A percentile compares a stretch with the other conserved stretches of the same genome.
Evolutionary conservation across 1,284 basidiomycete genomes (phyloP).

Genomic region (Microstroma glucosiphilum): DNA sequence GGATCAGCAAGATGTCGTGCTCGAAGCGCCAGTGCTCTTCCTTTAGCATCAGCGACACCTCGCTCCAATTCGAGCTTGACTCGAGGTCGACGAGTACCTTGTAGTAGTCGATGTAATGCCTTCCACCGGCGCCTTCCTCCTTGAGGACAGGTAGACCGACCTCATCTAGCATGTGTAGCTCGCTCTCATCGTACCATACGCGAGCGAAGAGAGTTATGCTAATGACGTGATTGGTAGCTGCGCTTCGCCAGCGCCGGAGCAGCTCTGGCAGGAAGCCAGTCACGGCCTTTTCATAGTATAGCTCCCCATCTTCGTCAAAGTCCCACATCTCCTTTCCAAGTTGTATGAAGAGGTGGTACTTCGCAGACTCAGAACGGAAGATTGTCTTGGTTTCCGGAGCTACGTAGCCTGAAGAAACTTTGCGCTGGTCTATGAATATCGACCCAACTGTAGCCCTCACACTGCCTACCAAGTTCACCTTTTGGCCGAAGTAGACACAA

Average conservation of each 20-base stretch:
- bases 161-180: constrained; percentile 55
- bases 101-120: constrained; percentile 85
- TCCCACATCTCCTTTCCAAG: constrained; percentile 94
- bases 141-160: constrained; percentile 58
- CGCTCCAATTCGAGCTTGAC: constrained; percentile 76
- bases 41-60: constrained; percentile 77
- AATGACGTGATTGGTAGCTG: constrained; percentile 79
- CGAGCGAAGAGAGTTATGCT: constrained; percentile 91
- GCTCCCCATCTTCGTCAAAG: constrained; percentile 81
- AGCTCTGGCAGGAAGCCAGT: constrained; percentile 57
- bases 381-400: constrained; percentile 78
- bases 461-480: constrained; percentile 39
- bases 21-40: constrained; percentile 56
- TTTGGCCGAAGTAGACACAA: constrained; percentile 49
- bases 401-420: constrained; percentile 70
- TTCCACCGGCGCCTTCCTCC: constrained; percentile 62
- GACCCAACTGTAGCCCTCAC: constrained; percentile 45
- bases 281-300: constrained; percentile 88
- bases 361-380: constrained; percentile 78
- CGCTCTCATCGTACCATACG: constrained; percentile 72
- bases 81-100: constrained; percentile 82
- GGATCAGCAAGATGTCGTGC: constrained; percentile 46
- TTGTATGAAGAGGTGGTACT: constrained; percentile 76
- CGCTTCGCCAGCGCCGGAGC: constrained; percentile 56
- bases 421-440: constrained; percentile 44